A percentile compares a stretch with the other conserved stretches of the same genome.
Conservation (phyloP, 2,329 filamentous ascomycete species). For the Trichoderma gracile region DNA sequence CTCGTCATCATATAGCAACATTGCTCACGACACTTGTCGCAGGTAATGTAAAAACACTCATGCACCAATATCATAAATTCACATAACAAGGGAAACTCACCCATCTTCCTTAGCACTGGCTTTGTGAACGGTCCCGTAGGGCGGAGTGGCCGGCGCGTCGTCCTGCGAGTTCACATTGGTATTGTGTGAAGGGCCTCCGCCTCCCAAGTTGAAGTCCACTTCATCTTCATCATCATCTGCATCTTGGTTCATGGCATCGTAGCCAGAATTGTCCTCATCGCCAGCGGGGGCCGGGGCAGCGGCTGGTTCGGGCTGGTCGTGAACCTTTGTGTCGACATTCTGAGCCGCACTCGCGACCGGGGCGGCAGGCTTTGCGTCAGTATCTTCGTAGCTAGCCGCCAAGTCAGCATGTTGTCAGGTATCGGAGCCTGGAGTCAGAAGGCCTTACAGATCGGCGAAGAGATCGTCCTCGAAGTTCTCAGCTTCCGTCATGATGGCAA, state of each 20-base stretch:
- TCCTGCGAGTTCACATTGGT: constrained; percentile 34
- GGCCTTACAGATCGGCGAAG: constrained; percentile 85
- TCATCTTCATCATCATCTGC: constrained; percentile 58
- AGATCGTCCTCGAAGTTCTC: constrained; percentile 91
- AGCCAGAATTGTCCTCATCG: constrained; percentile 34
- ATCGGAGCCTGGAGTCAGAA: background rate
- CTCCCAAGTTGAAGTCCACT: constrained; percentile 60
- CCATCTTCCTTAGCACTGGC: constrained; percentile 63
- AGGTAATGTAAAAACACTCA: background rate
- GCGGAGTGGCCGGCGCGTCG: constrained; percentile 36
- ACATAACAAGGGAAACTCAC: constrained; percentile 38
- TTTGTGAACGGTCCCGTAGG: constrained; percentile 46
- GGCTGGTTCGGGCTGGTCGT: constrained; percentile 25
- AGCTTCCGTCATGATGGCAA: constrained; percentile 66
- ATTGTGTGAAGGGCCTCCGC: constrained; percentile 34
- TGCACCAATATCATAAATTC: background rate
- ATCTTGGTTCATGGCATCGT: constrained; percentile 47
- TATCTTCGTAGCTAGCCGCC: constrained; percentile 64
- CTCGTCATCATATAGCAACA: constrained; percentile 31
- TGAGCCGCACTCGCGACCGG: constrained; percentile 10
- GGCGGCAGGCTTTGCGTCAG: constrained; percentile 48
- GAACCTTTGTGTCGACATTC: background rate
- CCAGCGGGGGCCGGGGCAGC: constrained; percentile 26
- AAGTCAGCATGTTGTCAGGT: background rate
- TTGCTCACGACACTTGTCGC: constrained; percentile 18